Base-by-base conservation (phyloP, 306 rosid genomes). In the Abrus precatorius region DNA sequence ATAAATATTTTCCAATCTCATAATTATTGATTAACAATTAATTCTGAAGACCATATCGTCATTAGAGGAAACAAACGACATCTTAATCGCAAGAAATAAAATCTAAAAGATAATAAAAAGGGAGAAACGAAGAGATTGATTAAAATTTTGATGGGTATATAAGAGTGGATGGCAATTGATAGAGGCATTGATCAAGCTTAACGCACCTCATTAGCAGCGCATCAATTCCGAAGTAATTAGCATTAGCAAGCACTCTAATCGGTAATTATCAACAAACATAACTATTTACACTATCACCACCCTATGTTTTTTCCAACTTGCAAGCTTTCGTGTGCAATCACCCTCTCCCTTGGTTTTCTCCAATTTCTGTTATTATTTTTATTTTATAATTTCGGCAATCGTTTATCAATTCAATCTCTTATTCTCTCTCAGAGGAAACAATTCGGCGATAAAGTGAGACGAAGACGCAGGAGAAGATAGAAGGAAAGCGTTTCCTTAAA, bases 341-440 rank as follows among this genome's bases (percentile, higher is more conserved):
- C 74, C 86, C 36, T 14, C 75, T 53, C 71, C 47, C 9, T 73
- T 73, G 81, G 80, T 73, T 84, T 84, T 79, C 84, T 30, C 75
- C 75, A n/a, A 78, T 52, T 80, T 29, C 9, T 44, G 0, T 44
- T 30, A 32, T 9, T 41, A 33, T 73, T 2, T 54, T 10, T 9
- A 5, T 41, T 40, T 5, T 40, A 56, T 32, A n/a, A 47, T 79
- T 72, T 64, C 52, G 69, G 9, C 79, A 84, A 29, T 81, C 74
- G 36, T 52, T 20, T 63, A 49, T 78, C 76, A 78, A 83, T 72
- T 77, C 77, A 38, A 60, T 69, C 76, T 65, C 63, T 77, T 67
- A 3, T 72, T 83, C 32, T 69, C 69, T 78, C 52, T 65, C 78
- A 49, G 84, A 82, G 64, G 49, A 72, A 73, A 29, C 69, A 54